A percentile compares a stretch with the other conserved stretches of the same genome.
phyloP scores from a whole-genome alignment of 1,139 yeast species.

The Suhomyces ambrosiae region DNA sequence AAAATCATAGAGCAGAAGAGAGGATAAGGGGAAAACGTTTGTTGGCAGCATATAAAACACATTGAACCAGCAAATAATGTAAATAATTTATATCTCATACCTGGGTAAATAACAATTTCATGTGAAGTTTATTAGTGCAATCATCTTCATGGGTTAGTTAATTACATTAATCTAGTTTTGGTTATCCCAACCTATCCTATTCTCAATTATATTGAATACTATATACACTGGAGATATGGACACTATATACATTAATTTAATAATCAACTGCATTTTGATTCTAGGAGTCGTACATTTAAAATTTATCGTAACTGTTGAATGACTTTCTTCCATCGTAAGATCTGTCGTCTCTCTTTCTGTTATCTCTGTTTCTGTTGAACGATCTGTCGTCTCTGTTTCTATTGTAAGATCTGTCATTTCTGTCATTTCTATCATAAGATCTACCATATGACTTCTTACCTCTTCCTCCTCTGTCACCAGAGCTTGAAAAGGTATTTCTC shows the following conservation, averaged over 20 bases:
- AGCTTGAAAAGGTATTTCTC: slow-evolving; percentile 14
- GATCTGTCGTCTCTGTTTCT: slow-evolving; percentile 1
- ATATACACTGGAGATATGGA: slow-evolving; percentile 1
- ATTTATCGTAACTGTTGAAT: slow-evolving; percentile 1
- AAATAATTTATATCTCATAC: no score
- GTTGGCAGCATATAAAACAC: no score
- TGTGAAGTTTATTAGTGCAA: no score
- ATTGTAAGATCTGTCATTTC: slow-evolving; percentile 1
- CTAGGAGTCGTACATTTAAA: not conserved
- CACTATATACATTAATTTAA: slow-evolving; percentile 1
- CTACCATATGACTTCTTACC: slow-evolving; percentile 2
- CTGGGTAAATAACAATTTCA: not conserved
- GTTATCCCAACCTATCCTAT: not conserved
- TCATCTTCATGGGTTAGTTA: no score
- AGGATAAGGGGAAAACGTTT: slow-evolving; percentile 1
- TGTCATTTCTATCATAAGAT: slow-evolving; percentile 1
- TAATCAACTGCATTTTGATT: no score
- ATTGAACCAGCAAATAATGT: no score
- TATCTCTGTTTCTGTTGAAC: slow-evolving; percentile 12
- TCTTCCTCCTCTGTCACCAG: slow-evolving; percentile 6
- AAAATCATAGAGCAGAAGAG: slow-evolving; percentile 3
- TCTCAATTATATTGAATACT: not conserved
- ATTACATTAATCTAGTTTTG: no score
- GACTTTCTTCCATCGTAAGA: slow-evolving; percentile 2
- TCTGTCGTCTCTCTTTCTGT: slow-evolving; percentile 9